phyloP scores from a whole-genome alignment of 208 protist genomes.

The Acanthamoeba polyphaga region DNA sequence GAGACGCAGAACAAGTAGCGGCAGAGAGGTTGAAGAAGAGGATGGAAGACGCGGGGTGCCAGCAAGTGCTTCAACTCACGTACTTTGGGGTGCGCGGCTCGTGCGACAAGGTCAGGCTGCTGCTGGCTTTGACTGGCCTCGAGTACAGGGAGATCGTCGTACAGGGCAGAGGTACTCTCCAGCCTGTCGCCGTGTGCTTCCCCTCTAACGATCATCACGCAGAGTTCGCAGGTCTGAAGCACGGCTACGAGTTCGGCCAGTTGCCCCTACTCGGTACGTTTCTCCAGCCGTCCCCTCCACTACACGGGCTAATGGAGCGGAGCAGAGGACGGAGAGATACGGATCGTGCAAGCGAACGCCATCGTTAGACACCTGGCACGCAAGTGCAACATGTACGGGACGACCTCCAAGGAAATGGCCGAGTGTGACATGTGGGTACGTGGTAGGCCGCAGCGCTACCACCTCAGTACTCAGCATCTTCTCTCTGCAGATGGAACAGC shows the following conservation, averaged over 20 bases:
- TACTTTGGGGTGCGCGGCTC: conserved; percentile 40
- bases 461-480: background rate
- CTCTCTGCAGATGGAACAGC: conserved; percentile 30
- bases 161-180: background rate
- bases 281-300: too few relatives aligned
- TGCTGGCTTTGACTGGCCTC: background rate
- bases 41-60: background rate
- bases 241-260: background rate
- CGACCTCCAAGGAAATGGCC: background rate
- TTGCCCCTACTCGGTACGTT: background rate
- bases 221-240: background rate
- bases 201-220: background rate
- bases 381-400: conserved; percentile 16
- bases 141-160: conserved; percentile 4
- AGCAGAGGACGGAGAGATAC: conserved; percentile 27
- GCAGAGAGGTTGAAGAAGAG: background rate
- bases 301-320: background rate
- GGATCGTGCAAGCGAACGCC: conserved; percentile 25
- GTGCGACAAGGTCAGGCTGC: conserved; percentile 5
- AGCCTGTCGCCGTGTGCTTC: background rate
- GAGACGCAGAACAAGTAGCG: background rate
- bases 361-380: conserved; percentile 34
- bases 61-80: background rate
- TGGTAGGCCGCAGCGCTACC: background rate
- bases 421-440: conserved; percentile 56